Base-by-base conservation (phyloP, 2,329 filamentous ascomycete genomes). In the Bisporella sp. region DNA sequence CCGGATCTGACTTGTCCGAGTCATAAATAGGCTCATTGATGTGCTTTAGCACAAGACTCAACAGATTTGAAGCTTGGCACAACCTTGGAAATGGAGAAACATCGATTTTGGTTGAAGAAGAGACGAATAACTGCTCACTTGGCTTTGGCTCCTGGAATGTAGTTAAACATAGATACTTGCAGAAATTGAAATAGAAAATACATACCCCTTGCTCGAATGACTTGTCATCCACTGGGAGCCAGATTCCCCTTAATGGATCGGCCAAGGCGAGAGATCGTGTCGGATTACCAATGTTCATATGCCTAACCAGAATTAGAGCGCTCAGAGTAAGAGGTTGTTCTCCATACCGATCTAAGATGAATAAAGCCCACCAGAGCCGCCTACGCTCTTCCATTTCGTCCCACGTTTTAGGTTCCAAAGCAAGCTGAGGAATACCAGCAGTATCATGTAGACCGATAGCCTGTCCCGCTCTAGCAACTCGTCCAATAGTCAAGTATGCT, bases 401-500 rank as follows among this genome's bases (percentile, higher is more conserved):
- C 49, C 49, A 51, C 12, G 21, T 45, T 21, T 40, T 35, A 32
- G 48, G 42, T 13, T 50, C 48, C 35, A 46, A 12, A 2, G 43
- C 42, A 13, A 50, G 33, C n/a, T 50, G 48, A 29, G 48, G 43
- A 29, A 41, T 11, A 4, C 29, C 29, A 11, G 35, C 43, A 13
- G 42, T 50, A 45, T 50, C 43, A 31, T 50, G 48, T 6, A 50
- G 13, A 28, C 48, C 48, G 13, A 50, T 50, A 3, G 43, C 43
- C 30, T 46, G 43, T 8, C 43, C 48, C 3, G 46, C 13, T 46
- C 48, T 41, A 4, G 12, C 48, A 35, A 41, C 13, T 21, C 43
- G 46, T 13, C 56, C 57, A 9, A 61, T 52, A 5, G 63, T 62
- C 12, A 68, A 49, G 48, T 62, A 68, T 30, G 66, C 66, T 7